phyloP scores from a whole-genome alignment of 805 yeast species.

The Maudiozyma pseudohumilis region DNA sequence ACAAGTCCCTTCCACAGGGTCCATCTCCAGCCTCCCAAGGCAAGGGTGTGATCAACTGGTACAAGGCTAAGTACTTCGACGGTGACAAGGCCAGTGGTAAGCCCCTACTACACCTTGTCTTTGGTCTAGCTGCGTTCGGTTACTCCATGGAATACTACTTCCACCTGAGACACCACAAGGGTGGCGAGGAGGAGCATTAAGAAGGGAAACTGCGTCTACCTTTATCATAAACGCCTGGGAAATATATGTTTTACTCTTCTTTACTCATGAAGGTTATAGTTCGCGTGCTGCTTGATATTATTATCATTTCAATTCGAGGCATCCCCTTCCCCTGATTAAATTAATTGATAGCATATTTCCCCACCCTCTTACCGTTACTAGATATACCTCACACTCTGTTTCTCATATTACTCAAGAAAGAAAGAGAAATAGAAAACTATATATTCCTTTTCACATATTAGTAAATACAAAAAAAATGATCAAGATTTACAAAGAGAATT shows the following conservation, averaged over 20 bases:
- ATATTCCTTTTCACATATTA: conserved; percentile 2
- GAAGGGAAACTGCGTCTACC: too few relatives aligned
- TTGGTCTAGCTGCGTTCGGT: conserved; percentile 62
- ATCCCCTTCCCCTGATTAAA: neutral
- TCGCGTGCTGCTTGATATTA: too few relatives aligned
- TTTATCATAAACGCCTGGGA: too few relatives aligned
- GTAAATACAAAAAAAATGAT: neutral
- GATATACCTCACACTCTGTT: too few relatives aligned
- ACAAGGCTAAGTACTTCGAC: conserved; percentile 78
- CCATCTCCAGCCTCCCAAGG: conserved; percentile 58
- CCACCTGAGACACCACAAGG: conserved; percentile 63
- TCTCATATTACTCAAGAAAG: neutral
- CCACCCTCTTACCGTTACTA: neutral
- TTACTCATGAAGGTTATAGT: too few relatives aligned
- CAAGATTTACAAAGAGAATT: neutral
- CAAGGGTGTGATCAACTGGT: conserved; percentile 58
- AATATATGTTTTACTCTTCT: too few relatives aligned
- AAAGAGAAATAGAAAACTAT: conserved; percentile 1
- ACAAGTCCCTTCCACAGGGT: conserved; percentile 94
- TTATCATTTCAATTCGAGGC: too few relatives aligned
- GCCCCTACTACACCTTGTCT: conserved; percentile 71
- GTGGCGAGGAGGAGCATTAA: conserved; percentile 26
- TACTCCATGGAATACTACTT: conserved; percentile 89
- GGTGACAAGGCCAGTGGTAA: conserved; percentile 76
- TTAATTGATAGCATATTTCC: too few relatives aligned